phyloP scores from a whole-genome alignment of 2,329 filamentous ascomycete genomes.

The Xylaria arbuscula region DNA sequence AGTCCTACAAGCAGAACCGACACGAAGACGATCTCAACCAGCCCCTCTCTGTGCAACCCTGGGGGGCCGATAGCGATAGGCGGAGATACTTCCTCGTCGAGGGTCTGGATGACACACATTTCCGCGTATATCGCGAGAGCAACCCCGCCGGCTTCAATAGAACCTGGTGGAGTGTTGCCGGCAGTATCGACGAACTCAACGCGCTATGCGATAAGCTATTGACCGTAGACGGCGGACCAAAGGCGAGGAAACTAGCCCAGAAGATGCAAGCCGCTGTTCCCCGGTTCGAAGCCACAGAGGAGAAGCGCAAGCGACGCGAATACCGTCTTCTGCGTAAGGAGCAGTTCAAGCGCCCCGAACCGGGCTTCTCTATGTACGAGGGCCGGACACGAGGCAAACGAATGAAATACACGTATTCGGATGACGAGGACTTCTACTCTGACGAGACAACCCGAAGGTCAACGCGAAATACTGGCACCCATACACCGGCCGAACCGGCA shows the following conservation, averaged over 20 bases:
- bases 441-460: conserved; percentile 74
- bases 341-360: conserved; percentile 86
- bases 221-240: conserved; percentile 80
- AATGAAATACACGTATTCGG: conserved; percentile 95
- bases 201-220: conserved; percentile 80
- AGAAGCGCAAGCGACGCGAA: conserved; percentile 94
- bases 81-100: conserved; percentile 94
- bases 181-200: conserved; percentile 87
- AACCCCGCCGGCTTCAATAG: conserved; percentile 79
- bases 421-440: conserved; percentile 80
- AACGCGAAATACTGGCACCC: conserved; percentile 77
- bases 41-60: conserved; percentile 87
- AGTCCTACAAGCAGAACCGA: conserved; percentile 87
- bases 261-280: conserved; percentile 84
- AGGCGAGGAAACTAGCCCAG: conserved; percentile 80
- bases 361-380: conserved; percentile 93
- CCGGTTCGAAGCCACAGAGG: conserved; percentile 91
- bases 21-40: conserved; percentile 85
- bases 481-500: conserved; percentile 75
- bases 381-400: conserved; percentile 95
- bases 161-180: conserved; percentile 94
- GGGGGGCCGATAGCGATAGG: conserved; percentile 90
- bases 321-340: conserved; percentile 89
- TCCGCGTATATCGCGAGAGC: conserved; percentile 93
- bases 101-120: conserved; percentile 91